Conservation (phyloP, 495 filamentous ascomycete genomes). For the Penicillium soppii region DNA sequence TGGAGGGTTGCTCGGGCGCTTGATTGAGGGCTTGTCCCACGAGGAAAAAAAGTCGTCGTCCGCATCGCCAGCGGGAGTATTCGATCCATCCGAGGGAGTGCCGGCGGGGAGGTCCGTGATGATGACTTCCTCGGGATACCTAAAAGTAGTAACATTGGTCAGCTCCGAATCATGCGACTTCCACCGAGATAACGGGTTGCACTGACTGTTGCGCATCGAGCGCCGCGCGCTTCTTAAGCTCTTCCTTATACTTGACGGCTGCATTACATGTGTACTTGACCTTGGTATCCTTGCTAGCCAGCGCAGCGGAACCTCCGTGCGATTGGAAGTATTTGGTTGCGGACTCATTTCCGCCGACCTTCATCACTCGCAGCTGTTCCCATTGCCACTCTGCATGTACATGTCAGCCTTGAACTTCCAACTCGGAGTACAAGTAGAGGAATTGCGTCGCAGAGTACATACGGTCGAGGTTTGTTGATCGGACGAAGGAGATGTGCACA, state of each 20-base stretch:
- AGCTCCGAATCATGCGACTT: constrained; percentile 14
- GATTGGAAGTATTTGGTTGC: constrained; percentile 97
- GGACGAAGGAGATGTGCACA: constrained; percentile 96
- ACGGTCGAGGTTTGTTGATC: constrained; percentile 98
- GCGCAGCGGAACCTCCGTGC: constrained; percentile 87
- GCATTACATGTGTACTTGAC: constrained; percentile 91
- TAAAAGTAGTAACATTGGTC: constrained; percentile 33
- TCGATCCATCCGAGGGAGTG: constrained; percentile 57
- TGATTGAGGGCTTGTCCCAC: constrained; percentile 97
- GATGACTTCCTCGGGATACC: constrained; percentile 82
- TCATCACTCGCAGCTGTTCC: constrained; percentile 98
- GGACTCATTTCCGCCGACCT: constrained; percentile 96
- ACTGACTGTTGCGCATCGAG: constrained; percentile 76
- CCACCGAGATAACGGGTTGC: not conserved
- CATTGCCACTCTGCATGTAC: constrained; percentile 87
- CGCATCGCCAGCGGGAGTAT: constrained; percentile 71
- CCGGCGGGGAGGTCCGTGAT: constrained; percentile 72
- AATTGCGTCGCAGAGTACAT: constrained; percentile 40
- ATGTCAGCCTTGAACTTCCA: constrained; percentile 15
- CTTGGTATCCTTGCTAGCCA: constrained; percentile 93
- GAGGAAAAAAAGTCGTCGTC: constrained; percentile 98
- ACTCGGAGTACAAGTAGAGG: not conserved
- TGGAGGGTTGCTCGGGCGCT: constrained; percentile 90
- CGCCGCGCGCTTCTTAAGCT: constrained; percentile 78
- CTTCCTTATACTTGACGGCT: constrained; percentile 95